Evolutionary conservation across 306 rosid species (phyloP), one percentile per base, ranked within the genome.

Genomic region (Cucurbita pepo): DNA sequence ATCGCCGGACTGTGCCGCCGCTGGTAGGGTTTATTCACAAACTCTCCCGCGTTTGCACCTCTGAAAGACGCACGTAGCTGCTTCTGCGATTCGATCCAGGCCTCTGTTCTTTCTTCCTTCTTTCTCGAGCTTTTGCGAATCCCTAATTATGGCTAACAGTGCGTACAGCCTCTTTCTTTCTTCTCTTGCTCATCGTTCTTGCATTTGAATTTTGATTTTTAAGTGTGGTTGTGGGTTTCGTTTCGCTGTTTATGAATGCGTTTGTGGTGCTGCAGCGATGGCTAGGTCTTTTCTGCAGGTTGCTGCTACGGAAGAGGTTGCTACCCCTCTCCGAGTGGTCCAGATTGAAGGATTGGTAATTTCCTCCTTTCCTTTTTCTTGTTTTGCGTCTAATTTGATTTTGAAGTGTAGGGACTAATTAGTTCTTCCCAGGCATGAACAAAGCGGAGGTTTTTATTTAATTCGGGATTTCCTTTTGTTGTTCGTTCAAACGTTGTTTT

Each of bases 281-380:
- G 78, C 86, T 10, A 86, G 94, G 82, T 94, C 97, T 8, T 94
- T 94, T 76, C 86, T 89, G 48, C 97, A 94, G 81, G 98, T 85
- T 7, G 98, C 90, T 0, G 90, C 96, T 1, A 89, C 97, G 4
- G 98, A 94, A 79, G 98, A 94, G 81, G 92, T 78, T 55, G 89
- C 91, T 3, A 69, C 98, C 6, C 92, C 97, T 77, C 98, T 94
- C 50, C 79, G 95, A 76, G 95, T 89, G 12, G 91, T 94, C 63
- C 98, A 90, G 95, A 94, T 94, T 36, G 98, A 94, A 61, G 98
- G 98, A 40, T 74, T 94, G 98, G 97, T 90, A 85, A 69, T 56
- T 19, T 50, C 59, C 47, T 47, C 36, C 3, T 65, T 6, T 34
- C n/a, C 16, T 47, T 45, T 21, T 55, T 36, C 18, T 47, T 72